These are phyloP conservation scores for Oryza nivara DNA, from an alignment of 176 grass and related monocot species.

Conservation along the genomic window DNA sequence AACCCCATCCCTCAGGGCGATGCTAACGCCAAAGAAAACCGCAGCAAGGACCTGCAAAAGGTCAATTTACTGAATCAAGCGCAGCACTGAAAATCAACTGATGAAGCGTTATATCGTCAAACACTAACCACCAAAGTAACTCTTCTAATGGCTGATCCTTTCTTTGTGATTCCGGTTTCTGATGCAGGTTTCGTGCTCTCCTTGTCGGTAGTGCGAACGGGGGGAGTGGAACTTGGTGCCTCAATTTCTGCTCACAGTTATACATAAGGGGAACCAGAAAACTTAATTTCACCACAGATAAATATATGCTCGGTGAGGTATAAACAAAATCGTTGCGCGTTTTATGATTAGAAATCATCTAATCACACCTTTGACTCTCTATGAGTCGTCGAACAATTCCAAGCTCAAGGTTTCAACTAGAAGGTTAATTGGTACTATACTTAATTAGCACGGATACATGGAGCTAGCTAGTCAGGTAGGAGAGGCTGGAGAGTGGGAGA, in stretches of 20 bases:
- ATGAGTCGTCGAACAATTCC: background rate
- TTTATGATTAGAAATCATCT: background rate
- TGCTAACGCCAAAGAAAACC: conserved; percentile 70
- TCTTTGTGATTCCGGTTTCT: background rate
- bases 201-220: background rate
- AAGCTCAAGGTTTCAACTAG: conserved; percentile 3
- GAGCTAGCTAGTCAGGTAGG: conserved; percentile 17
- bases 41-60: conserved; percentile 73
- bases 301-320: conserved; percentile 5
- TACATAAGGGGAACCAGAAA: conserved; percentile 22
- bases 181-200: background rate
- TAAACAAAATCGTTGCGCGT: background rate
- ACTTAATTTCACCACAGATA: background rate
- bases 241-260: conserved; percentile 29
- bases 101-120: background rate
- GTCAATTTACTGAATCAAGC: background rate
- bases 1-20: conserved; percentile 68
- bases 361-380: background rate
- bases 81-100: background rate
- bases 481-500: background rate
- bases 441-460: background rate
- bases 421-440: too few species aligned
- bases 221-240: background rate
- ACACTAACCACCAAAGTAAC: conserved; percentile 58
- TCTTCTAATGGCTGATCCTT: conserved; percentile 46